Conservation (phyloP, 2,329 filamentous ascomycete species). For the Fusarium buharicum region DNA sequence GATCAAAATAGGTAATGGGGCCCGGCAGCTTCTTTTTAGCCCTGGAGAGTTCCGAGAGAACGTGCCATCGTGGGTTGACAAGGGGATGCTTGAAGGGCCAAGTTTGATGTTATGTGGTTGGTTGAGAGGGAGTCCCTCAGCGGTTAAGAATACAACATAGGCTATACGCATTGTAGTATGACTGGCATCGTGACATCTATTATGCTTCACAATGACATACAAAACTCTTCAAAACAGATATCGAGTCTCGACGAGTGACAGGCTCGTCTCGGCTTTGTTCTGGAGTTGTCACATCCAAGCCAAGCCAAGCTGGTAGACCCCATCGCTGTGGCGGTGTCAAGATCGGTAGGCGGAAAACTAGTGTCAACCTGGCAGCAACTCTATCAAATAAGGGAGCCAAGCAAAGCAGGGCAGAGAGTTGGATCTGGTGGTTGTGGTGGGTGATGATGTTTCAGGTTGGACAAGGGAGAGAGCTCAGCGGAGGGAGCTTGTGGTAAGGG, state of each 20-base stretch:
- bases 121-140: slow-evolving; percentile 9
- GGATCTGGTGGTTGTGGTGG: slow-evolving; percentile 33
- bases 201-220: slow-evolving; percentile 26
- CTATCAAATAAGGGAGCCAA: not conserved
- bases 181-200: slow-evolving; percentile 31
- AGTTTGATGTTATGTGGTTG: slow-evolving; percentile 36
- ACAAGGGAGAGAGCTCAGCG: slow-evolving; percentile 15
- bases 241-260: slow-evolving; percentile 22
- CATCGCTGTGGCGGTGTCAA: slow-evolving; percentile 35
- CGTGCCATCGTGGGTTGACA: slow-evolving; percentile 4
- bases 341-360: slow-evolving; percentile 39
- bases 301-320: not conserved
- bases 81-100: slow-evolving; percentile 12
- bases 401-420: not conserved
- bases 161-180: not conserved
- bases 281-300: slow-evolving; percentile 26
- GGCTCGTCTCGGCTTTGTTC: slow-evolving; percentile 30
- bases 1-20: slow-evolving; percentile 33
- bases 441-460: slow-evolving; percentile 43
- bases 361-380: slow-evolving; percentile 1
- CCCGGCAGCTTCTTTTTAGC: slow-evolving; percentile 29
- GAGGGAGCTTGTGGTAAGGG: not conserved
- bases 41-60: slow-evolving; percentile 12
- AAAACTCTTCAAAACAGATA: slow-evolving; percentile 4
- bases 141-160: slow-evolving; percentile 27